Evolutionary conservation across 2,329 filamentous ascomycete genomes (phyloP).

Genomic region (Canariomyces notabilis): DNA sequence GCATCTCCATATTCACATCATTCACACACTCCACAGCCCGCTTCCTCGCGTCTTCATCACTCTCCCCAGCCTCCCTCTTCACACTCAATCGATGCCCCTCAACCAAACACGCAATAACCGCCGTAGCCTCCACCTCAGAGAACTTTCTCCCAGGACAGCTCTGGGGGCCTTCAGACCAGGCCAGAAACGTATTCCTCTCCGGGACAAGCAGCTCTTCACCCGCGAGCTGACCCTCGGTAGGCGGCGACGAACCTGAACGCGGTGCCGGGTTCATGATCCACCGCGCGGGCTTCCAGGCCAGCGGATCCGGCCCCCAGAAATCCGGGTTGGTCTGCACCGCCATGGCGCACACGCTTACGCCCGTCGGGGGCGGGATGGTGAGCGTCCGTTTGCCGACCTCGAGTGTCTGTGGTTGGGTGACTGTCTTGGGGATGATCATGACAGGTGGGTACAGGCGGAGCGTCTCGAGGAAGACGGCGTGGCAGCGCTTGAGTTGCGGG

Average conservation of each 20-base stretch:
- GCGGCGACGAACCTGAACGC: neutral
- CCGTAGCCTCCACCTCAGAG: slow-evolving; percentile 21
- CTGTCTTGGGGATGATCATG: slow-evolving; percentile 24
- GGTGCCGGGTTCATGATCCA: slow-evolving; percentile 24
- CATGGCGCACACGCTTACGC: slow-evolving; percentile 21
- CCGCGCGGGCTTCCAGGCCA: slow-evolving; percentile 25
- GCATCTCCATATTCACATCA: slow-evolving; percentile 21
- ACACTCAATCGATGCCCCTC: slow-evolving; percentile 11
- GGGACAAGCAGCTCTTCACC: slow-evolving; percentile 12
- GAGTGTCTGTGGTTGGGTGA: slow-evolving; percentile 15
- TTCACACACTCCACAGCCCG: slow-evolving; percentile 16
- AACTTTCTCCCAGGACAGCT: slow-evolving; percentile 24
- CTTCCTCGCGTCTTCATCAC: slow-evolving; percentile 5
- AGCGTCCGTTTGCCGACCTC: slow-evolving; percentile 17
- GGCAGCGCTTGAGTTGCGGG: slow-evolving; percentile 37
- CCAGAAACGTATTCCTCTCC: slow-evolving; percentile 15
- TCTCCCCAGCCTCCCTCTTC: slow-evolving; percentile 12
- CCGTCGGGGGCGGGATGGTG: slow-evolving; percentile 20
- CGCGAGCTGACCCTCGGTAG: neutral
- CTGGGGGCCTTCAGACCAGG: slow-evolving; percentile 23
- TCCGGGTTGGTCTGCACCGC: slow-evolving; percentile 25
- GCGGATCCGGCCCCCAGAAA: slow-evolving; percentile 26
- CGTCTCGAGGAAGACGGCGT: slow-evolving; percentile 39
- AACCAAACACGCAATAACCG: slow-evolving; percentile 21
- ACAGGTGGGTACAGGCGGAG: slow-evolving; percentile 38